phyloP scores from a whole-genome alignment of 2,329 filamentous ascomycete species.

The Rutstroemia sp. region DNA sequence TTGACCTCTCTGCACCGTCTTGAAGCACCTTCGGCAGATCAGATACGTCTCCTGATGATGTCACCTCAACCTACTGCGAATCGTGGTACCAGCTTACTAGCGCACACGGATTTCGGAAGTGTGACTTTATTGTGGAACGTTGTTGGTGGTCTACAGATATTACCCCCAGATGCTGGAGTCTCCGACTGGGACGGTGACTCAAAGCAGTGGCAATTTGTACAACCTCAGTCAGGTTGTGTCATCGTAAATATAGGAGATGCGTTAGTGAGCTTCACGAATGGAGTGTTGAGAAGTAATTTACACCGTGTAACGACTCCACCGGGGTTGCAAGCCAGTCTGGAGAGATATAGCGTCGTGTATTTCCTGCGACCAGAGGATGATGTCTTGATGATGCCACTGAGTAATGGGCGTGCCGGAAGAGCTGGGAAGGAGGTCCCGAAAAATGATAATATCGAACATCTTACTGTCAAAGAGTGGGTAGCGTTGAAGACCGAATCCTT shows the following conservation, averaged over 20 bases:
- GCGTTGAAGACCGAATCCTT: not conserved
- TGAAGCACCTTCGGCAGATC: slow-evolving; percentile 38
- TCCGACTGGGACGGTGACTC: slow-evolving; percentile 14
- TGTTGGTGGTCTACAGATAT: slow-evolving; percentile 46
- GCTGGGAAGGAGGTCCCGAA: not conserved
- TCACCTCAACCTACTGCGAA: slow-evolving; percentile 39
- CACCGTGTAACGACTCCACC: slow-evolving; percentile 45
- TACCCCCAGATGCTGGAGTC: slow-evolving; percentile 31
- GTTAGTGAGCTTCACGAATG: slow-evolving; percentile 37
- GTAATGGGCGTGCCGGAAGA: not conserved
- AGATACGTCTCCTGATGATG: slow-evolving; percentile 45
- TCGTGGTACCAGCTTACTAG: slow-evolving; percentile 37
- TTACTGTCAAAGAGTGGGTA: not conserved
- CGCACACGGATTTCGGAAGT: slow-evolving; percentile 50
- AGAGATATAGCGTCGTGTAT: slow-evolving; percentile 45
- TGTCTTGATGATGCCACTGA: slow-evolving; percentile 32
- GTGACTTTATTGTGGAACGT: slow-evolving; percentile 50
- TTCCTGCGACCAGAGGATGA: slow-evolving; percentile 43
- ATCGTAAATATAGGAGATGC: slow-evolving; percentile 38
- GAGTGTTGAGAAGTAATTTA: slow-evolving; percentile 33
- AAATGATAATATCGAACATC: not conserved
- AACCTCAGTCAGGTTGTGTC: slow-evolving; percentile 40
- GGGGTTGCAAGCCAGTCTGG: slow-evolving; percentile 36
- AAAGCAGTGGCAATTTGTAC: slow-evolving; percentile 43
- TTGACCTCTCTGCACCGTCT: slow-evolving; percentile 41